Evolutionary conservation across 208 protist species (phyloP).

Genomic region (Vickermania ingenoplastis): DNA sequence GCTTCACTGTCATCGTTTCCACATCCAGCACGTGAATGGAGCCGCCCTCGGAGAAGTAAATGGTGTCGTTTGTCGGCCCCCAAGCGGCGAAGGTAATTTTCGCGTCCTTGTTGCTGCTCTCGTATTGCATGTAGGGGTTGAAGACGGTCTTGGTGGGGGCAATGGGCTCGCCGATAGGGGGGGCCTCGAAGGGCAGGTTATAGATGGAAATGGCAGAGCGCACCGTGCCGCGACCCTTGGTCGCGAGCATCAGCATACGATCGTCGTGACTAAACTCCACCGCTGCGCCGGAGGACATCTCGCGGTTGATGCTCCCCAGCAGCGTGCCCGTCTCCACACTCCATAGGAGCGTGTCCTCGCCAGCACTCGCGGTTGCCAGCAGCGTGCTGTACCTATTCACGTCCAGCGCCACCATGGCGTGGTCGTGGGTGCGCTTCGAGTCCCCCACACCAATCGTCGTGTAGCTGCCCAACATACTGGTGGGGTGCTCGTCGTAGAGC

Average conservation of each 20-base stretch:
- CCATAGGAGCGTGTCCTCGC: slow-evolving; percentile 78
- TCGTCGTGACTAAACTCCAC: slow-evolving; percentile 90
- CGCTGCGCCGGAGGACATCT: slow-evolving; percentile 52
- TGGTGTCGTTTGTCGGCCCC: slow-evolving; percentile 94
- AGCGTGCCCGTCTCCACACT: slow-evolving; percentile 88
- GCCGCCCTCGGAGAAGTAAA: slow-evolving; percentile 93
- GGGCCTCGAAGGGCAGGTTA: slow-evolving; percentile 66
- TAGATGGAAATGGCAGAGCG: slow-evolving; percentile 85
- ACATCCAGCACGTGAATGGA: slow-evolving; percentile 90
- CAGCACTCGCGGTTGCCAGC: slow-evolving; percentile 67
- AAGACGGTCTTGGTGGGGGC: slow-evolving; percentile 49
- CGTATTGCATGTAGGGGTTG: slow-evolving; percentile 45
- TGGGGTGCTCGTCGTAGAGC: slow-evolving; percentile 86
- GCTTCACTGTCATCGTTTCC: slow-evolving; percentile 72
- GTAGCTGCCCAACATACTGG: slow-evolving; percentile 93
- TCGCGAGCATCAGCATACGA: slow-evolving; percentile 82
- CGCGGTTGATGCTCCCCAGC: slow-evolving; percentile 59
- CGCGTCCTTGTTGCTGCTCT: slow-evolving; percentile 28
- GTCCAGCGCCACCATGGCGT: slow-evolving; percentile 91
- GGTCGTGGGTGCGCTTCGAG: slow-evolving; percentile 28
- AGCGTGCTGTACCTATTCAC: slow-evolving; percentile 86
- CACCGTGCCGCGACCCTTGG: slow-evolving; percentile 74
- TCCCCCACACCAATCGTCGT: slow-evolving; percentile 59
- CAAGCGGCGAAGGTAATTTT: slow-evolving; percentile 89
- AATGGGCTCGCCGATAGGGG: slow-evolving; percentile 46